Base-by-base conservation (phyloP, 1,139 yeast species). In the Pichia inconspicua region DNA sequence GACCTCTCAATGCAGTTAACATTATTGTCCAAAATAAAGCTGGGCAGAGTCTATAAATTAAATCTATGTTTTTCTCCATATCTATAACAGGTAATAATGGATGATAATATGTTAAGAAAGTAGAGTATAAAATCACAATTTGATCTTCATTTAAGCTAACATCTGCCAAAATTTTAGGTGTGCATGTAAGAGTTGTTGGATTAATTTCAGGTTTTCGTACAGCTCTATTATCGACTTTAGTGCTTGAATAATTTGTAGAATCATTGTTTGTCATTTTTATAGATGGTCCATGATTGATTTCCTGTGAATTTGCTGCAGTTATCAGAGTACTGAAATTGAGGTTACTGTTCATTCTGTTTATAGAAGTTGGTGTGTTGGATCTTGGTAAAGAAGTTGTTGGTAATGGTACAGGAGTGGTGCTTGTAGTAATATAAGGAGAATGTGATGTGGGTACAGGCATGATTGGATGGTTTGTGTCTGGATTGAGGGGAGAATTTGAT, bases 11-110 rank as follows among this genome's bases (percentile, higher is more conserved):
- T 0, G 95, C 84, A 1, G 87, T 84, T 42, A 89, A 77, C 81
- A 90, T 82, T 22, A 92, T 82, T 0, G 92, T 92, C 98, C 98
- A 92, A 60, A 92, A 92, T 25, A 92, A 69, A 2, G 94, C 82
- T 0, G 97, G 96, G 53, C 96, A 87, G 15, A 85, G 71, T 52
- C 77, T 69, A 62, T 85, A 85, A 8, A 90, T 76, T 46, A 80
- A 70, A 57, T 88, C 96, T 0, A 96, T 95, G 1, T 97, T 96
- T 51, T 77, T 78, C 7, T 72, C 56, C 2, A 90, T 75, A 60
- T 90, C 96, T 2, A 90, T 95, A 2, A 90, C 86, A 0, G 97
- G 97, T 44, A 92, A 63, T 46, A 86, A 82, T 0, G 87, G 85
- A 62, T 92, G 97, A 59, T 90, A 92, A 53, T 78, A 73, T 25